Evolutionary conservation across 768 basidiomycete genomes (phyloP).

Genomic region (Suillus fuscotomentosus): DNA sequence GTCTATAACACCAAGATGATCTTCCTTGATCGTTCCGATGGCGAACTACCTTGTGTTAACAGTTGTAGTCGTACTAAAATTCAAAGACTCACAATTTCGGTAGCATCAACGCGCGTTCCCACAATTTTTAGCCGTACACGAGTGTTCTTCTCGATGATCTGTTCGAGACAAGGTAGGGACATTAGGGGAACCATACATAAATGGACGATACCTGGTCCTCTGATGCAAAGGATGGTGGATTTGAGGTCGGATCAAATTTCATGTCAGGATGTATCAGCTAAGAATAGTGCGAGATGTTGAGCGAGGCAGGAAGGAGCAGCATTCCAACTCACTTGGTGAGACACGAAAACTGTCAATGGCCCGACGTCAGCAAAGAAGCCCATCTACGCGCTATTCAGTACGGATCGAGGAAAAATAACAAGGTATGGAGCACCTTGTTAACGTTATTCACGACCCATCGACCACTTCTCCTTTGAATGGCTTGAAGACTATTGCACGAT

Average conservation of each 20-base stretch:
- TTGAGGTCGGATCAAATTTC: constrained; percentile 93
- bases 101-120: constrained; percentile 97
- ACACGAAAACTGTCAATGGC: constrained; percentile 91
- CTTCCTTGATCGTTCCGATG: constrained; percentile 97
- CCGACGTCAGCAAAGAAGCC: constrained; percentile 98
- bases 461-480: constrained; percentile 99
- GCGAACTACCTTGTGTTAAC: constrained; percentile 63
- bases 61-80: constrained; percentile 1
- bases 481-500: constrained; percentile 97
- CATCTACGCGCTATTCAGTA: constrained; percentile 58
- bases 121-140: constrained; percentile 94
- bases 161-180: background rate
- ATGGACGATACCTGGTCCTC: constrained; percentile 69
- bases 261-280: constrained; percentile 94
- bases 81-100: constrained; percentile 78
- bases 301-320: constrained; percentile 1
- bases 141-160: constrained; percentile 94
- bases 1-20: constrained; percentile 92
- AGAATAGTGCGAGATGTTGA: constrained; percentile 8
- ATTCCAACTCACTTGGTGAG: constrained; percentile 72
- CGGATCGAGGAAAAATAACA: background rate
- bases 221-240: constrained; percentile 94
- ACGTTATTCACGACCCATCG: constrained; percentile 96
- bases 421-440: constrained; percentile 67
- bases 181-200: background rate